Base-by-base conservation (phyloP, 805 yeast species). In the Candida arabinofermentans region DNA sequence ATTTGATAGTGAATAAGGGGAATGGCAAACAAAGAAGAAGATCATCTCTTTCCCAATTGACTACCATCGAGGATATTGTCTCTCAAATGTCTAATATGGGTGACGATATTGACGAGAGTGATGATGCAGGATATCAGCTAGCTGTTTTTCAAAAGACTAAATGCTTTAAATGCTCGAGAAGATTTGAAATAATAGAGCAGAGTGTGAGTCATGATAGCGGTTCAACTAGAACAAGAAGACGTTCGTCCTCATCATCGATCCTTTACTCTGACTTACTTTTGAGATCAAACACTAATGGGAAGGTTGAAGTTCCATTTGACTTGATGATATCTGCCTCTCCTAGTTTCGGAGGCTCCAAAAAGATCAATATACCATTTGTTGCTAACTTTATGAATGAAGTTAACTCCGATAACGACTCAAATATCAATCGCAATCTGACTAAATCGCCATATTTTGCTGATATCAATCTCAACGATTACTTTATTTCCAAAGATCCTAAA, bases 401-500 rank as follows among this genome's bases (percentile, higher is more conserved):
- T 14, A 24, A 30, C 16, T 12, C 31, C 7, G 23, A 40, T 24
- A 30, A 18, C 32, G 16, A 29, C 10, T 14, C 18, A 14, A 29
- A 8, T 8, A 16, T 12, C 8, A 16, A 33, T 19, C 27, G 36
- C 26, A 24, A 12, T 16, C 14, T n/a, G 12, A 21, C 23, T 5
- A 9, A 35, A 3, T 54, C 63, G 1, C 68, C 67, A 2, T 65
- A 62, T 43, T 63, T 62, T 27, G 62, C 64, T 2, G 55, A 52
- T 7, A 48, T 64, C 8, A 61, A 60, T 39, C 24, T 63, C 24
- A 62, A 57, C 27, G 49, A 45, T 19, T 43, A 49, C 34, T 60
- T 51, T 41, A 46, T 59, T 13, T 41, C 49, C 2, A 39, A 47
- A 26, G 63, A 57, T 33, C 24, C 26, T 8, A 35, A 31, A 7